Percentiles rank a stretch among this genome's conserved stretches.
phyloP scores from a whole-genome alignment of 768 basidiomycete genomes.

The Xerocomus spinulosus region DNA sequence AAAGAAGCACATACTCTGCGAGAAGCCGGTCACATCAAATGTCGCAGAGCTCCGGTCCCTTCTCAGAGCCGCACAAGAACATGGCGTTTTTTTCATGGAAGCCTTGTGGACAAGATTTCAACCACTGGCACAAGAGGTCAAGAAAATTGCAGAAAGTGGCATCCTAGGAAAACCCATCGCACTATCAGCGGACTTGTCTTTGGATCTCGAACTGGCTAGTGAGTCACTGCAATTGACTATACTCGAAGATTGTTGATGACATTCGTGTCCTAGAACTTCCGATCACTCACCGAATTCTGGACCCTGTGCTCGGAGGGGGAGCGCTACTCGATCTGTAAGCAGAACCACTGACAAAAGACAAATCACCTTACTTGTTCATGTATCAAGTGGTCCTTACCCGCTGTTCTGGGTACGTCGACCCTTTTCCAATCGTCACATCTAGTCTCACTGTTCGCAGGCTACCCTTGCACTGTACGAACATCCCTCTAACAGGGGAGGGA shows the following conservation, averaged over 20 bases:
- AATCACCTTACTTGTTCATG: constrained; percentile 2
- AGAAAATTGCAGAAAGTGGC: constrained; percentile 57
- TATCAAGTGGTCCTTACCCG: constrained; percentile 72
- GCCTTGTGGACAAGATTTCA: constrained; percentile 87
- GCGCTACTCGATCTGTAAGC: constrained; percentile 79
- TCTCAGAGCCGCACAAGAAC: constrained; percentile 66
- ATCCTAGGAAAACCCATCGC: constrained; percentile 62
- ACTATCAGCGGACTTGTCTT: constrained; percentile 74
- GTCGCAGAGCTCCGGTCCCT: constrained; percentile 71
- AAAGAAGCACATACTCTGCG: constrained; percentile 82
- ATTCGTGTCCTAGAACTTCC: constrained; percentile 47
- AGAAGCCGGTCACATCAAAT: constrained; percentile 84
- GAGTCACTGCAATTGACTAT: constrained; percentile 3
- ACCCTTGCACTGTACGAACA: constrained; percentile 77
- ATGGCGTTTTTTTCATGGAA: constrained; percentile 88
- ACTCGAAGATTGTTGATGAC: neutral
- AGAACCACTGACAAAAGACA: neutral
- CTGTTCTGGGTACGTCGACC: constrained; percentile 60
- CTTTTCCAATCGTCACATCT: neutral
- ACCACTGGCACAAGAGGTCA: constrained; percentile 60
- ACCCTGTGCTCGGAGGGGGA: constrained; percentile 78
- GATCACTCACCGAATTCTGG: constrained; percentile 67
- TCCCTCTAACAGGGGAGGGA: constrained; percentile 57
- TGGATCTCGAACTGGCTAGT: constrained; percentile 64
- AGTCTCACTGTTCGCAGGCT: constrained; percentile 44